Percentiles rank a stretch among this genome's conserved stretches.
Evolutionary conservation across 2,329 filamentous ascomycete genomes (phyloP).

Genomic region (Cordyceps javanica): DNA sequence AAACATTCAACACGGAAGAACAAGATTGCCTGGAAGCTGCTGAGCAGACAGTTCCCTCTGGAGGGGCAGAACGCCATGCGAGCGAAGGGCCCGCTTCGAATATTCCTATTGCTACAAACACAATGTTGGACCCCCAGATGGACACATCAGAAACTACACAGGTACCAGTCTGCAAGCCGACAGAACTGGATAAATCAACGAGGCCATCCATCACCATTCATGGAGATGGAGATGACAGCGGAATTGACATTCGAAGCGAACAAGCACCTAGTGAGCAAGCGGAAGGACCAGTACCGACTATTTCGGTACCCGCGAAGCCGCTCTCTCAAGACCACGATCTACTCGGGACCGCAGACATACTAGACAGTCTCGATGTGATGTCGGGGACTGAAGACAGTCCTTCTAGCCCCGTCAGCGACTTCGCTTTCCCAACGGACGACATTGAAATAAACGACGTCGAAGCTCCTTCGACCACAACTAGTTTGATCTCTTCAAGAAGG

Average conservation of each 20-base stretch:
- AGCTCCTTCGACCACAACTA: not conserved
- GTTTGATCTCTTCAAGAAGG: not conserved
- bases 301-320: not conserved
- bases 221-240: constrained; percentile 1
- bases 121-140: not conserved
- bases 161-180: not conserved
- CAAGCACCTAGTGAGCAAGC: not conserved
- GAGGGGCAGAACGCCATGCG: not conserved
- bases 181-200: not conserved
- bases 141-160: not conserved
- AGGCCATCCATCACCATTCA: not conserved
- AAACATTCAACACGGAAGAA: not conserved
- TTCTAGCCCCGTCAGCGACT: not conserved
- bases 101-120: not conserved
- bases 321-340: not conserved
- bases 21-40: not conserved
- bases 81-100: not conserved
- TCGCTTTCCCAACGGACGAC: not conserved
- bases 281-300: not conserved
- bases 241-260: constrained; percentile 7
- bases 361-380: constrained; percentile 6
- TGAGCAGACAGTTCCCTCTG: not conserved
- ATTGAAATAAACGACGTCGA: not conserved
- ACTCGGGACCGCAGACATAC: not conserved
- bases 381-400: not conserved